Percentiles rank a stretch among this genome's conserved stretches.
Conservation (phyloP, 1,284 basidiomycete species). For the Erythrobasidium hasegawianum region DNA sequence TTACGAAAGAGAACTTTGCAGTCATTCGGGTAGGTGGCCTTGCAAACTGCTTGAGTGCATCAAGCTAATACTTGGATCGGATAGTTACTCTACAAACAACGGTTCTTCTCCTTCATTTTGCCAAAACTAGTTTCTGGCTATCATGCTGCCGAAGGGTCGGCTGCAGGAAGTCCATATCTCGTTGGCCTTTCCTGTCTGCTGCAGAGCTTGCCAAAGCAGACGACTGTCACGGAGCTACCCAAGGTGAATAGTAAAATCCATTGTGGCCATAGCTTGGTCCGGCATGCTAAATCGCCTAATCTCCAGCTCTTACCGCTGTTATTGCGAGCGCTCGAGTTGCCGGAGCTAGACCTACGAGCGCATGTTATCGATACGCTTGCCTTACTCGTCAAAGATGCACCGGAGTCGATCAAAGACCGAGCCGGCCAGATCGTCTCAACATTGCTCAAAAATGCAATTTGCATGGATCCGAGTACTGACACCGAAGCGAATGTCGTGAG, state of each 20-base stretch:
- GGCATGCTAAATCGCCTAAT: constrained; percentile 16
- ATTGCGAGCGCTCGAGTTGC: constrained; percentile 73
- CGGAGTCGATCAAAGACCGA: constrained; percentile 62
- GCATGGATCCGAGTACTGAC: background rate
- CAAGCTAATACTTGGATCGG: no score
- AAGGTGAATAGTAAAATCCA: constrained; percentile 44
- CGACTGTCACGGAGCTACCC: constrained; percentile 65
- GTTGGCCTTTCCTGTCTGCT: constrained; percentile 80
- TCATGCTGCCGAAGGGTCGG: constrained; percentile 33
- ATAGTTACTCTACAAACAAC: constrained; percentile 80
- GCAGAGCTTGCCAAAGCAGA: constrained; percentile 69
- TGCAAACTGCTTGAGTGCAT: background rate
- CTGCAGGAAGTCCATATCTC: constrained; percentile 59
- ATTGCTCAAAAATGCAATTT: constrained; percentile 60
- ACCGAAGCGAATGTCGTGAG: constrained; percentile 23
- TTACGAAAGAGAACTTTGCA: constrained; percentile 72
- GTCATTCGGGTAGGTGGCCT: constrained; percentile 62
- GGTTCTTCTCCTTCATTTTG: constrained; percentile 69
- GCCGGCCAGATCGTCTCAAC: constrained; percentile 65
- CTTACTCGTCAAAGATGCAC: constrained; percentile 61
- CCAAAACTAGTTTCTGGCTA: constrained; percentile 68
- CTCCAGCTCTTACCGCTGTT: constrained; percentile 81
- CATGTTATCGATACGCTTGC: constrained; percentile 77
- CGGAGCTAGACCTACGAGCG: constrained; percentile 66
- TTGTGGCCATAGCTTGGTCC: background rate